These are phyloP conservation scores for Penicillium sp. DNA, from an alignment of 2,329 filamentous ascomycete species.

Conservation along the genomic window DNA sequence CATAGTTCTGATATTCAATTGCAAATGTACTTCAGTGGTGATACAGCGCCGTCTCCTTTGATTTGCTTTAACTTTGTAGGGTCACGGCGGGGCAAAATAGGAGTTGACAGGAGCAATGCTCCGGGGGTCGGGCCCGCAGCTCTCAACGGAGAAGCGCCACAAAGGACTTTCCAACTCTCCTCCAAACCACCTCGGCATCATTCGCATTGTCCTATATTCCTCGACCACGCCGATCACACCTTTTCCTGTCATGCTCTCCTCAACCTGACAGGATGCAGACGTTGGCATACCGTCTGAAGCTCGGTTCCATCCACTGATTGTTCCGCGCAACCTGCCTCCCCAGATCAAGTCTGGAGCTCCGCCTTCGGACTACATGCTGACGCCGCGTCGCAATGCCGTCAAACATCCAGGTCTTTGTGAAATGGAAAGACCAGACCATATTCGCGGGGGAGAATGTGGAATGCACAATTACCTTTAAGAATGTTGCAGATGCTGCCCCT, in stretches of 20 bases:
- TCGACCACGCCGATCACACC: slow-evolving; percentile 13
- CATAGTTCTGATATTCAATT: neutral
- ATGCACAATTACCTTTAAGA: slow-evolving; percentile 96
- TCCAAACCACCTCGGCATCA: slow-evolving; percentile 20
- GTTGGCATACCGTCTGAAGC: slow-evolving; percentile 22
- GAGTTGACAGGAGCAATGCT: slow-evolving; percentile 2
- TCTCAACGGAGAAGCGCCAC: slow-evolving; percentile 18
- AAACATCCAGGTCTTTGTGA: slow-evolving; percentile 93
- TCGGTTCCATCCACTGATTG: slow-evolving; percentile 14
- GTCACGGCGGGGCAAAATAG: slow-evolving; percentile 3
- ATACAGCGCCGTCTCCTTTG: neutral
- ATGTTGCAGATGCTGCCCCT: slow-evolving; percentile 60
- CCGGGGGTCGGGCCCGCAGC: neutral
- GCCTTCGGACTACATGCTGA: slow-evolving; percentile 39
- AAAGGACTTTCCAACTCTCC: slow-evolving; percentile 13
- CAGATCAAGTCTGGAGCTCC: slow-evolving; percentile 19
- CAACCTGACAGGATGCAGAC: slow-evolving; percentile 36
- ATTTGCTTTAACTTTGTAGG: neutral
- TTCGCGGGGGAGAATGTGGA: slow-evolving; percentile 96
- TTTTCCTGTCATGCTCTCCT: slow-evolving; percentile 25
- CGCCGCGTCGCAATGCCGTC: slow-evolving; percentile 52
- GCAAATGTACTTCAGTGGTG: neutral
- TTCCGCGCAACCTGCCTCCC: slow-evolving; percentile 11
- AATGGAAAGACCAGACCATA: slow-evolving; percentile 90
- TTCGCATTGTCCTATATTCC: slow-evolving; percentile 13